phyloP scores from a whole-genome alignment of 345 rosid species.

The Cardamine chenopodiifolia region DNA sequence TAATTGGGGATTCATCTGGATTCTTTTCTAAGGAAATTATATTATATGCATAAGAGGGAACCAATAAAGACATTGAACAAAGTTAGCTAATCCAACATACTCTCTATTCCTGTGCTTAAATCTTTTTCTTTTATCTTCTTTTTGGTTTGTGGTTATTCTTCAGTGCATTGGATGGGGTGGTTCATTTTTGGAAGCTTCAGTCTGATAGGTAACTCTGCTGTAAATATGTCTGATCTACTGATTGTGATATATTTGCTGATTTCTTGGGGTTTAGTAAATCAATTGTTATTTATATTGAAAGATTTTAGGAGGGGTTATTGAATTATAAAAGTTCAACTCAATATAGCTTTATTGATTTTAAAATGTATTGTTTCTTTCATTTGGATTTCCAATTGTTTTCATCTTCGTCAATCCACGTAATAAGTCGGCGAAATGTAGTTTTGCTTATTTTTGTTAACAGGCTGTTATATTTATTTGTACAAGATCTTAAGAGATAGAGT shows the following conservation, averaged over 20 bases:
- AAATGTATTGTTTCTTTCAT: background rate
- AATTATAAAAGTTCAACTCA: background rate
- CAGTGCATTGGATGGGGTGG: constrained; percentile 47
- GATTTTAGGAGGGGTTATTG: background rate
- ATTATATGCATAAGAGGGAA: constrained; percentile 8
- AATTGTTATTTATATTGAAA: background rate
- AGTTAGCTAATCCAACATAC: background rate
- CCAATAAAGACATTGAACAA: background rate
- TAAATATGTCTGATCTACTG: constrained; percentile 17
- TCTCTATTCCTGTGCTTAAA: constrained; percentile 21
- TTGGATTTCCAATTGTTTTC: background rate
- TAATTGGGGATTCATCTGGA: background rate
- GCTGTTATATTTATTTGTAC: background rate
- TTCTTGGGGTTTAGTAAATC: background rate
- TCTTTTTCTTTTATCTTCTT: background rate
- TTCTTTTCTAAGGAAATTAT: constrained; percentile 9
- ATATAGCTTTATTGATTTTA: background rate
- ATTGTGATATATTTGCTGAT: background rate
- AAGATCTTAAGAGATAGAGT: background rate
- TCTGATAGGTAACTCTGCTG: constrained; percentile 37
- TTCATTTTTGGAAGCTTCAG: constrained; percentile 45
- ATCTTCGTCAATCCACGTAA: background rate
- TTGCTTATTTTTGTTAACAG: constrained; percentile 7
- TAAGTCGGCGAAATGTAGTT: background rate
- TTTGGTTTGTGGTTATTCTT: constrained; percentile 19